Base-by-base conservation (phyloP, 768 basidiomycete genomes). In the Leccinum incarnatum region DNA sequence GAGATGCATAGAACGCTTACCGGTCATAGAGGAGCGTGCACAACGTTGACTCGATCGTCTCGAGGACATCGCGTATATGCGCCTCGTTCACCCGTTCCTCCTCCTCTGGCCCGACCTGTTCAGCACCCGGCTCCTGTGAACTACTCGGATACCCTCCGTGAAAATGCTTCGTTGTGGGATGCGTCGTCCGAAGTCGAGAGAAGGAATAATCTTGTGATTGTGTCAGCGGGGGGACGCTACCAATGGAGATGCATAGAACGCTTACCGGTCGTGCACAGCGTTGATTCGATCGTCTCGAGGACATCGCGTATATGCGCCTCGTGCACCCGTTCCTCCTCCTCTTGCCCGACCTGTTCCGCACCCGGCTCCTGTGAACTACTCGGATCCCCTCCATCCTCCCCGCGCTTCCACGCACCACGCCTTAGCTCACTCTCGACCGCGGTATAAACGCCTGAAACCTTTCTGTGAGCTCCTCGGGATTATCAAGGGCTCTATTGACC, bases 111-210 rank as follows among this genome's bases (percentile, higher is more conserved):
- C 2, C 69, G 49, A 59, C 50, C 36, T 51, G 37, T 11, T 58
- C 57, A 47, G 60, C 32, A 50, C 17, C 7, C 3, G 37, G 37
- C 17, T 63, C 64, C 46, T 62, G 63, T 53, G 63, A 65, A 30
- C 51, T 60, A 56, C 63, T 57, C 55, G 52, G 51, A 40, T 57
- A 46, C 23, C 36, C 5, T 12, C 53, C 59, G 2, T 40, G 95
- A 86, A 4, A 99, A 77, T 0, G 93, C 89, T 66, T 93, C 91
- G 69, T 99, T 95, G 69, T 97, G 95, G 1, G 87, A 87, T 0
- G 83, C 78, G 66, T 99, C 96, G 53, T 86, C 83, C 15, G 83
- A 78, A 19, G 83, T 83, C 2, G 85, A 79, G 1, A 89, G 91
- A 54, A 86, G 81, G 74, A 94, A 97, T 4, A 97, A 66, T 56